A percentile compares a stretch with the other conserved stretches of the same genome.
Conservation (phyloP, 2,329 filamentous ascomycete genomes). For the Clarireedia sp. region DNA sequence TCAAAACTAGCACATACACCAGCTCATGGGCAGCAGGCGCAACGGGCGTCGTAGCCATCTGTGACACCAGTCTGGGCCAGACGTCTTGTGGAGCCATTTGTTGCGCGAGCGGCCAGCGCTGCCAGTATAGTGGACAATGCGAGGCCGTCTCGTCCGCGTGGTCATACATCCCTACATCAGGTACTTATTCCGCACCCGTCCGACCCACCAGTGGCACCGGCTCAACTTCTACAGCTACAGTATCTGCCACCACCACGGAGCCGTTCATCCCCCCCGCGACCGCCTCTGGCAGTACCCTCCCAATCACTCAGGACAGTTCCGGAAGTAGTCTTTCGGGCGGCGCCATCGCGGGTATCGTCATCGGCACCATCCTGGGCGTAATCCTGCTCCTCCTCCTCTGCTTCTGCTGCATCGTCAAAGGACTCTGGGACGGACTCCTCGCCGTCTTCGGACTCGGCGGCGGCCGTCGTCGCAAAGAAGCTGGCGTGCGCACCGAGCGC, state of each 20-base stretch:
- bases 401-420: conserved; percentile 63
- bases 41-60: conserved; percentile 33
- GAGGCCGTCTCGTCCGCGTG: conserved; percentile 13
- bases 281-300: conserved; percentile 36
- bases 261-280: conserved; percentile 45
- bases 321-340: conserved; percentile 51
- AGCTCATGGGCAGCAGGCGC: conserved; percentile 11
- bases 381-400: conserved; percentile 61
- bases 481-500: conserved; percentile 33
- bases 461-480: conserved; percentile 38
- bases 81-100: conserved; percentile 60
- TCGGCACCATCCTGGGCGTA: conserved; percentile 62
- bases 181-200: conserved; percentile 34
- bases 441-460: conserved; percentile 55
- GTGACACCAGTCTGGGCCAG: conserved; percentile 46
- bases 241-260: conserved; percentile 39
- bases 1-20: conserved; percentile 44
- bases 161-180: conserved; percentile 32
- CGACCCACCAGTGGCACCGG: conserved; percentile 43
- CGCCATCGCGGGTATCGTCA: conserved; percentile 74
- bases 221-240: conserved; percentile 45
- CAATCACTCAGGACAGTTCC: conserved; percentile 11
- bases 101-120: conserved; percentile 64
- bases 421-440: conserved; percentile 50
- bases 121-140: conserved; percentile 34